These are phyloP conservation scores for Coprinopsis sp. DNA, from an alignment of 768 basidiomycete genomes.

Conservation along the genomic window DNA sequence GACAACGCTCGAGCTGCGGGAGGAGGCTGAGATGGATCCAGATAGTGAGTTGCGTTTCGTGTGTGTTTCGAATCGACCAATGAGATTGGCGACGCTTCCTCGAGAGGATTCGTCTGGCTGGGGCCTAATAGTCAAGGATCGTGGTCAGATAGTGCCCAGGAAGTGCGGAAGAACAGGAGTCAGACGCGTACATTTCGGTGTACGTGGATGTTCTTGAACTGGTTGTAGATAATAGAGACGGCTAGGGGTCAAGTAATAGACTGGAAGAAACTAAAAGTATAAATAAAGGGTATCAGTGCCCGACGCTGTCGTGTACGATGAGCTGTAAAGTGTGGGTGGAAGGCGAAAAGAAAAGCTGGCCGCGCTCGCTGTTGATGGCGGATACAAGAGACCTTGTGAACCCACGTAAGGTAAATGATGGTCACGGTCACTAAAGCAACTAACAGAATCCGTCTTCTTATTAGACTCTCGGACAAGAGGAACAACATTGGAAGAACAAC, in stretches of 20 bases:
- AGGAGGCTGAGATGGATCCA: constrained; percentile 30
- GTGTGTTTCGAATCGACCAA: constrained; percentile 83
- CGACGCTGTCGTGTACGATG: constrained; percentile 7
- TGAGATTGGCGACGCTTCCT: constrained; percentile 84
- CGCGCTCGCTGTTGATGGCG: constrained; percentile 3
- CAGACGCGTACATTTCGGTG: constrained; percentile 5
- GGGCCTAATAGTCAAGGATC: constrained; percentile 46
- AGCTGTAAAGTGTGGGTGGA: constrained; percentile 2
- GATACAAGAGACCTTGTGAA: not conserved
- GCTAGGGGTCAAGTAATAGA: not conserved
- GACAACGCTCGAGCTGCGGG: constrained; percentile 62
- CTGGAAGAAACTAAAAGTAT: not conserved
- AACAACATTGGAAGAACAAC: not conserved
- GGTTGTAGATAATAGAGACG: not conserved
- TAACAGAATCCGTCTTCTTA: not conserved
- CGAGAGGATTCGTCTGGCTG: constrained; percentile 86
- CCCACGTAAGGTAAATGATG: constrained; percentile 4
- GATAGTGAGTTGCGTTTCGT: constrained; percentile 57
- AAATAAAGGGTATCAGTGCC: constrained; percentile 7
- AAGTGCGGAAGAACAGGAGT: not conserved
- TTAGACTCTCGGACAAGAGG: not conserved
- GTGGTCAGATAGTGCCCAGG: not conserved
- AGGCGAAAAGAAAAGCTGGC: not conserved
- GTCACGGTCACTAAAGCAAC: constrained; percentile 11
- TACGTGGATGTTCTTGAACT: not conserved